These are phyloP conservation scores for Wickerhamiella cacticola DNA, from an alignment of 805 yeast genomes.

Conservation along the genomic window DNA sequence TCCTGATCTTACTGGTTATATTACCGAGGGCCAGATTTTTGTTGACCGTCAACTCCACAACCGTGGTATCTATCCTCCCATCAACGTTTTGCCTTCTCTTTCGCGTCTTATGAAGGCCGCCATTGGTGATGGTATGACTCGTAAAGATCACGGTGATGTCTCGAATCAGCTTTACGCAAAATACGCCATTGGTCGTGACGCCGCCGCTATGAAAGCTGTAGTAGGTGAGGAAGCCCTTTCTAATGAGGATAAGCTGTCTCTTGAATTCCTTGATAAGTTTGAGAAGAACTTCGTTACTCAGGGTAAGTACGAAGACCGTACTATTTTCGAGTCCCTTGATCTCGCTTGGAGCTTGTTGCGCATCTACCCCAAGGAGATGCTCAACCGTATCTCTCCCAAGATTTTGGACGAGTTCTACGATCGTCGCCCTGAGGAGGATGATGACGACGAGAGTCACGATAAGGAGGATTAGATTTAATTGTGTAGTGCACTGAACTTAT, in stretches of 20 bases:
- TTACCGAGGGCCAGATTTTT: slow-evolving; percentile 97
- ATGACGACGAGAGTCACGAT: slow-evolving; percentile 29
- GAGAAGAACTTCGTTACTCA: slow-evolving; percentile 91
- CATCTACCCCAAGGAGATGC: slow-evolving; percentile 97
- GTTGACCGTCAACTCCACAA: slow-evolving; percentile 93
- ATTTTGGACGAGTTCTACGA: slow-evolving; percentile 91
- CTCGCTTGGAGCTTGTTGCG: slow-evolving; percentile 97
- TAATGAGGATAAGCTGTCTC: slow-evolving; percentile 90
- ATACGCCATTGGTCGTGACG: slow-evolving; percentile 99
- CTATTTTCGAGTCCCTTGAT: slow-evolving; percentile 88
- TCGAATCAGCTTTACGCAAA: slow-evolving; percentile 98
- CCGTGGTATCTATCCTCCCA: slow-evolving; percentile 98
- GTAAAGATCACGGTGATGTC: slow-evolving; percentile 99
- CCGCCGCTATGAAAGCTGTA: slow-evolving; percentile 99
- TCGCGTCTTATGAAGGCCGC: slow-evolving; percentile 99
- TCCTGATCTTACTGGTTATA: slow-evolving; percentile 99
- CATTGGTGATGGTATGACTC: slow-evolving; percentile 99
- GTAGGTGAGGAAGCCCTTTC: slow-evolving; percentile 99
- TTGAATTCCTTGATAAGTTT: slow-evolving; percentile 95
- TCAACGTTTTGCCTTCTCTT: slow-evolving; percentile 92
- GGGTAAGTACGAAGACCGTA: slow-evolving; percentile 94
- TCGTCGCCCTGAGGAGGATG: slow-evolving; percentile 31
- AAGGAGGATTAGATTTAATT: background rate
- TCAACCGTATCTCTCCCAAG: slow-evolving; percentile 97
- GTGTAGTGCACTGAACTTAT: too few relatives aligned